Evolutionary conservation across 306 rosid species (phyloP).

Genomic region (Pterocarpus macrocarpus): DNA sequence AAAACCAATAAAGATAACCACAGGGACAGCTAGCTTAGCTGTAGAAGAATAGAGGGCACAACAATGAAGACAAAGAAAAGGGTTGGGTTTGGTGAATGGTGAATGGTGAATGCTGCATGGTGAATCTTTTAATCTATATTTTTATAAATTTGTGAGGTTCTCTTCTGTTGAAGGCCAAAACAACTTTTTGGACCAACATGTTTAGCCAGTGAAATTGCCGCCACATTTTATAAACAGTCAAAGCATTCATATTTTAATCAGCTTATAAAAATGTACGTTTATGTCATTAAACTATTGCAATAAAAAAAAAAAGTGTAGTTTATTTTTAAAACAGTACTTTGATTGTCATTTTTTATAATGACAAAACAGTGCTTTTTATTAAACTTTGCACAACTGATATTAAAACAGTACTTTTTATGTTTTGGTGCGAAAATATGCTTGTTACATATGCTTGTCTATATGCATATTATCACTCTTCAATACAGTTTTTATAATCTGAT

Average conservation of each 20-base stretch:
- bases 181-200: constrained; percentile 29
- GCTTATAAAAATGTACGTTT: not conserved
- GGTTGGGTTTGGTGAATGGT: constrained; percentile 44
- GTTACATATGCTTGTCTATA: not conserved
- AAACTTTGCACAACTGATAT: not conserved
- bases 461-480: not conserved
- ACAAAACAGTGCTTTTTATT: not conserved
- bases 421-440: not conserved
- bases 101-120: constrained; percentile 30
- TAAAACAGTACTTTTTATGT: not conserved
- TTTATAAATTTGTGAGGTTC: constrained; percentile 17
- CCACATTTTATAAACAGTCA: constrained; percentile 33
- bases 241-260: constrained; percentile 17
- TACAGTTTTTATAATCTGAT: not conserved
- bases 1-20: constrained; percentile 44
- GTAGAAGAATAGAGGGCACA: constrained; percentile 18
- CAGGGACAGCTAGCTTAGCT: constrained; percentile 49
- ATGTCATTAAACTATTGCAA: not conserved
- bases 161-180: constrained; percentile 6
- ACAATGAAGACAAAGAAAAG: constrained; percentile 49
- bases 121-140: too few species aligned
- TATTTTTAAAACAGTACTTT: not conserved
- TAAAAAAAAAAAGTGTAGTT: not conserved
- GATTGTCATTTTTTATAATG: not conserved
- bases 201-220: constrained; percentile 39